A percentile compares a stretch with the other conserved stretches of the same genome.
Evolutionary conservation across 169 alveolate species (phyloP).

Genomic region (Plasmodium yoelii): DNA sequence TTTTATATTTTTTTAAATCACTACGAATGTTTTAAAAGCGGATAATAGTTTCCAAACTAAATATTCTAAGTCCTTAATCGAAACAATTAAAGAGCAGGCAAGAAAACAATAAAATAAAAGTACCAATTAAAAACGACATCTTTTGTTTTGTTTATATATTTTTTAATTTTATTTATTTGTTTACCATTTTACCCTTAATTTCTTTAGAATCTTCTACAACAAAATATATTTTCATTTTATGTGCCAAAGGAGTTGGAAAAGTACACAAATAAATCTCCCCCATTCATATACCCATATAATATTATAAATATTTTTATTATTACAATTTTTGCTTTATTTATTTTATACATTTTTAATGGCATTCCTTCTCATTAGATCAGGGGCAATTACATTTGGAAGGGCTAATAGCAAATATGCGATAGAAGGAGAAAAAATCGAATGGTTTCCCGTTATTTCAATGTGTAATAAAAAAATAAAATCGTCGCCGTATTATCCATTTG

Average conservation of each 20-base stretch:
- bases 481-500: background rate
- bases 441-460: conserved; percentile 92
- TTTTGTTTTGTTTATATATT: background rate
- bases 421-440: conserved; percentile 87
- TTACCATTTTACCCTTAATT: background rate
- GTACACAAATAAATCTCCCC: background rate
- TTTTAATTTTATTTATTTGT: background rate
- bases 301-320: background rate
- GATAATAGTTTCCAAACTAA: conserved; percentile 46
- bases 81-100: conserved; percentile 83
- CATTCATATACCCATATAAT: background rate
- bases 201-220: conserved; percentile 81
- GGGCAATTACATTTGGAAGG: conserved; percentile 88
- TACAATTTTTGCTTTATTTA: conserved; percentile 3
- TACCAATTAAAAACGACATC: background rate
- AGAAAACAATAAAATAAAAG: background rate
- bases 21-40: conserved; percentile 19
- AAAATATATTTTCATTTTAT: conserved; percentile 90
- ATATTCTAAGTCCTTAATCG: conserved; percentile 81
- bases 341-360: background rate
- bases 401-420: conserved; percentile 89
- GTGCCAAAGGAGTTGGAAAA: conserved; percentile 54
- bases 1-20: background rate
- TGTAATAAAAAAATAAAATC: conserved; percentile 72
- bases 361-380: conserved; percentile 24